Evolutionary conservation across 2,329 filamentous ascomycete genomes (phyloP).

Genomic region (Cercospora sp.): DNA sequence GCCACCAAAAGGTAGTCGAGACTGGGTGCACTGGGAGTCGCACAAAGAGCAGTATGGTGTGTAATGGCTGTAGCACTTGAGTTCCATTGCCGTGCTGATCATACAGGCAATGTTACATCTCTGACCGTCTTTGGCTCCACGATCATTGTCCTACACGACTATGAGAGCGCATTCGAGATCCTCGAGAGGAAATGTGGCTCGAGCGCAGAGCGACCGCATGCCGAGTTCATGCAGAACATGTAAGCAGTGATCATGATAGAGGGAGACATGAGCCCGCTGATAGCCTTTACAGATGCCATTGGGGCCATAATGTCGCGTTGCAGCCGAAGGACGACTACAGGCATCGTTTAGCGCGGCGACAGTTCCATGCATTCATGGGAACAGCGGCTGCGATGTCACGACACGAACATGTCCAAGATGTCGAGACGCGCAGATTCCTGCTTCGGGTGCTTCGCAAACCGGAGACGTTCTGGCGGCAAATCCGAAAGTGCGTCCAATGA

Average conservation of each 20-base stretch:
- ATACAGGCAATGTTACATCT: slow-evolving; percentile 34
- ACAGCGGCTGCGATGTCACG: slow-evolving; percentile 43
- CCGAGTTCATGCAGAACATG: slow-evolving; percentile 23
- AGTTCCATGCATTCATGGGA: slow-evolving; percentile 49
- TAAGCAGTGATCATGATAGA: slow-evolving; percentile 15
- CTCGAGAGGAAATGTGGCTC: slow-evolving; percentile 42
- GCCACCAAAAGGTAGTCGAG: slow-evolving; percentile 33
- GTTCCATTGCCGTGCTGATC: too few relatives aligned
- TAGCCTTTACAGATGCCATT: slow-evolving; percentile 35
- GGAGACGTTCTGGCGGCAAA: slow-evolving; percentile 43
- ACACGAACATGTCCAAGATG: slow-evolving; percentile 48
- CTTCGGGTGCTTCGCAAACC: slow-evolving; percentile 44
- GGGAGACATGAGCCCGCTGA: background rate
- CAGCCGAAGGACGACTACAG: slow-evolving; percentile 8
- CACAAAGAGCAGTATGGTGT: slow-evolving; percentile 39
- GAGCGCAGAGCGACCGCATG: slow-evolving; percentile 41
- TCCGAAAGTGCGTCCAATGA: slow-evolving; percentile 35
- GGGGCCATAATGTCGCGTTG: slow-evolving; percentile 39
- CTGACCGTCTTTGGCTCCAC: slow-evolving; percentile 47
- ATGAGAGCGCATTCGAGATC: slow-evolving; percentile 41
- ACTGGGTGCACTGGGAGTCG: slow-evolving; percentile 47
- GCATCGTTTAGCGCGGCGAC: slow-evolving; percentile 45
- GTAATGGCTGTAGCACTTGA: background rate
- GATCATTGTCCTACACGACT: slow-evolving; percentile 46
- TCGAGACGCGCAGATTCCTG: slow-evolving; percentile 49